Base-by-base conservation (phyloP, 176 grass and related monocot species). In the Avena sativa region DNA sequence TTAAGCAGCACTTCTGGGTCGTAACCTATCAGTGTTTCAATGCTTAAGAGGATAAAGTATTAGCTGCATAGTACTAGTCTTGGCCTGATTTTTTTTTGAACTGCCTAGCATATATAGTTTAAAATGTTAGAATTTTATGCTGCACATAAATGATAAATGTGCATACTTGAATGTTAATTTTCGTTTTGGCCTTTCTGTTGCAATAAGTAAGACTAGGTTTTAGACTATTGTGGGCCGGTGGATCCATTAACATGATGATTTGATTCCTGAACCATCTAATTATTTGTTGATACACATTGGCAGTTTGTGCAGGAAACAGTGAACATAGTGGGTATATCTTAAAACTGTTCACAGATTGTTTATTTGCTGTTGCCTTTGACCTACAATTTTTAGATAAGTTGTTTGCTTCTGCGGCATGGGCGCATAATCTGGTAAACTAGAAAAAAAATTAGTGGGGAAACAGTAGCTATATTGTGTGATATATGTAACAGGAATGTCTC, bases 61-160 rank as follows among this genome's bases (percentile, higher is more conserved):
- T 40, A 87, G 56, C 28, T 64, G 44, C 44, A 64, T 40, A 44
- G 65, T 72, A 61, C 66, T 23, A 73, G 1, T 53, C 16, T 38
- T 32, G 12, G 38, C 20, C 38, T 26, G 32, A 49, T 21, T 73
- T 64, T 80, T 13, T 25, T 80, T 49, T 17, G 8, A 80, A 26
- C 17, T 65, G 48, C 5, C 8, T 19, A 17, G 4, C 59, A 19
- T 25, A 25, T 25, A 25, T 65, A 49, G 21, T 64, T 64, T 64
- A 10, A 10, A 64, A 26, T 70, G 65, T n/a, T 47, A 48, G 21
- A 57, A 34, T 23, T 12, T 19, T 56, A 57, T 74, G 58, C 46
- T 43, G 49, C 63, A 30, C 47, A 56, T 66, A 48, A 16, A 82
- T 87, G 14, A 56, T 66, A 48, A 16, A 82, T 87, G 14, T 32